Evolutionary conservation across 345 rosid species (phyloP), one percentile per base, ranked within the genome.

Genomic region (Ceriops zippeliana): DNA sequence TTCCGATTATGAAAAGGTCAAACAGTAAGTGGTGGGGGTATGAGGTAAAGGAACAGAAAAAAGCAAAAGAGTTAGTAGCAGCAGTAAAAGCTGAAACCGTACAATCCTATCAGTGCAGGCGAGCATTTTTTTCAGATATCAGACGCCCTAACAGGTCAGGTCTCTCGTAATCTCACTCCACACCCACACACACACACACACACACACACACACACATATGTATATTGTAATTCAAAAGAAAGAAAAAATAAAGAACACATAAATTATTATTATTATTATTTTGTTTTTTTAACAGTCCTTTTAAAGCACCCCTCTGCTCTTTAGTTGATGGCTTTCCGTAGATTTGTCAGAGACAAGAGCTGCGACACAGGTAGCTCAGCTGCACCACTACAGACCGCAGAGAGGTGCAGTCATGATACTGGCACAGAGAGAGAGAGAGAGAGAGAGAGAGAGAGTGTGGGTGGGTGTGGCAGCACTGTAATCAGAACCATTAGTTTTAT

Each of bases 311-410:
- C 58, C 2, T 22, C 77, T n/a, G 21, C 35, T 27, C 59, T 73
- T 76, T 73, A 78, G 82, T 86, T 89, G 83, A 85, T 89, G 85
- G 84, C 80, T 86, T 86, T 83, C 87, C 83, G 89, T 73, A 78
- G 86, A 68, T 76, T 1, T 86, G 93, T 89, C 93, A 86, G 91
- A 86, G 86, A 85, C 89, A 85, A 75, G 86, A 70, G 86, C 89
- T 81, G 88, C 81, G 69, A 52, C 75, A 42, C 66, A 67, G 64
- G 80, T 78, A 74, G 84, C 77, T 63, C 68, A 73, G 81, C 61
- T 79, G 86, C 79, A 86, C 79, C 62, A 20, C 6, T 46, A 22
- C 49, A 67, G 71, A 74, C 68, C 37, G 58, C 83, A 78, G 82
- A 81, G 81, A 70, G 82, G 76, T 81, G 58, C 82, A 77, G 86